A percentile compares a stretch with the other conserved stretches of the same genome.
Conservation (phyloP, 345 rosid genomes). For the Carallia pectinifolia region DNA sequence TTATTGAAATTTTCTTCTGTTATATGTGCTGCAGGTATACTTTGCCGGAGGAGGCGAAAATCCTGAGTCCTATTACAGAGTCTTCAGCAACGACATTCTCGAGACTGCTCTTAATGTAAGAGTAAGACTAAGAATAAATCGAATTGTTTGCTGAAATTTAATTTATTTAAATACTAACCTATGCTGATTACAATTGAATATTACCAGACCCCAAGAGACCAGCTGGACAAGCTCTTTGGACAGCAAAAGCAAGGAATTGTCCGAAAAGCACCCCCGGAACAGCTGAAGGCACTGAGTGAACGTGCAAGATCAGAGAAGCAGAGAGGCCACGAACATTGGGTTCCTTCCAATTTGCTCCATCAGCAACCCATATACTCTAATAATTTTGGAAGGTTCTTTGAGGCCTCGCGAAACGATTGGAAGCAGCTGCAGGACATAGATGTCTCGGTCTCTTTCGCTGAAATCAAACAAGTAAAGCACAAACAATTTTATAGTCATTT, state of each 20-base stretch:
- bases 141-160: background rate
- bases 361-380: constrained; percentile 40
- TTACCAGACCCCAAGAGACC: constrained; percentile 39
- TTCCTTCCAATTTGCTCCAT: constrained; percentile 36
- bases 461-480: constrained; percentile 37
- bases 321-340: background rate
- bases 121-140: background rate
- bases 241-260: constrained; percentile 33
- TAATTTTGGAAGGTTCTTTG: constrained; percentile 40
- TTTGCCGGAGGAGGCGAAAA: constrained; percentile 7
- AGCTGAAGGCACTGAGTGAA: constrained; percentile 27
- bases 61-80: constrained; percentile 36
- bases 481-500: background rate
- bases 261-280: constrained; percentile 29
- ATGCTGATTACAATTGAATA: background rate
- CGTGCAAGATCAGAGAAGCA: constrained; percentile 20
- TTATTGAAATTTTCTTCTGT: background rate
- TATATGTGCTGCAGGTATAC: constrained; percentile 21
- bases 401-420: constrained; percentile 35
- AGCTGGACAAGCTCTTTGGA: constrained; percentile 33
- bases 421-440: constrained; percentile 38
- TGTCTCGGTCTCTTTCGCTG: constrained; percentile 23
- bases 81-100: constrained; percentile 40
- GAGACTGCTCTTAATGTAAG: constrained; percentile 46
- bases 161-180: background rate